These are phyloP conservation scores for Martiniozyma asiatica DNA, from an alignment of 1,139 yeast species.

Conservation along the genomic window DNA sequence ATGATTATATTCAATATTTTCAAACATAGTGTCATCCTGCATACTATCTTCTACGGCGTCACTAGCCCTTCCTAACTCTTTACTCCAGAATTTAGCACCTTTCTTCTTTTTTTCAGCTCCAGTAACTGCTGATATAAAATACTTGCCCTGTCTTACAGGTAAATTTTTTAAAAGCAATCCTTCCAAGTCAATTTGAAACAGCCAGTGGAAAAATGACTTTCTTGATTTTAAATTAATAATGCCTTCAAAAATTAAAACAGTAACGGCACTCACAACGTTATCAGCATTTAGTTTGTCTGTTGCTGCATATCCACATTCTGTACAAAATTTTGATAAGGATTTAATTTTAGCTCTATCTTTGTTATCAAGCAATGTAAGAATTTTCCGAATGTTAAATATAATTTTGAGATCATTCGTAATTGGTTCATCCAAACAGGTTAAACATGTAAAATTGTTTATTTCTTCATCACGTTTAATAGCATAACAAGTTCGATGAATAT, in stretches of 20 bases:
- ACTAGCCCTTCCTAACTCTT: not conserved
- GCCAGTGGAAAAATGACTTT: conserved; percentile 7
- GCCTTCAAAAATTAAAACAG: conserved; percentile 11
- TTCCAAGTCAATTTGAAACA: conserved; percentile 8
- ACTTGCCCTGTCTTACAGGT: conserved; percentile 10
- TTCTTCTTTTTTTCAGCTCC: conserved; percentile 1
- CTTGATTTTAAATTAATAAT: conserved; percentile 9
- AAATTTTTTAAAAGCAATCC: conserved; percentile 12
- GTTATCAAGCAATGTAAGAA: conserved; percentile 9
- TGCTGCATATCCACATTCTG: conserved; percentile 6
- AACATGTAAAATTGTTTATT: conserved; percentile 10
- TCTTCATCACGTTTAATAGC: conserved; percentile 1
- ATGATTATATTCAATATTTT: conserved; percentile 1
- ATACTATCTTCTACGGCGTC: conserved; percentile 2
- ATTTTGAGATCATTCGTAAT: conserved; percentile 8
- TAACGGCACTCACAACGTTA: conserved; percentile 9
- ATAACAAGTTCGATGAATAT: conserved; percentile 13
- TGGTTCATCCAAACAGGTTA: conserved; percentile 3
- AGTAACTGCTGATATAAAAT: conserved; percentile 8
- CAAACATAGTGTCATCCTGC: conserved; percentile 2
- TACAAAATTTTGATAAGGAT: too few species aligned
- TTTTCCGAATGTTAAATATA: conserved; percentile 13
- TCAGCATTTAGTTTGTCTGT: not conserved
- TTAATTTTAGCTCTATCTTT: too few species aligned
- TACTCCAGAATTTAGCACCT: not conserved